Conservation (phyloP, 371 early-diverging fungal genomes). For the Neoconidiobolus thromboides region DNA sequence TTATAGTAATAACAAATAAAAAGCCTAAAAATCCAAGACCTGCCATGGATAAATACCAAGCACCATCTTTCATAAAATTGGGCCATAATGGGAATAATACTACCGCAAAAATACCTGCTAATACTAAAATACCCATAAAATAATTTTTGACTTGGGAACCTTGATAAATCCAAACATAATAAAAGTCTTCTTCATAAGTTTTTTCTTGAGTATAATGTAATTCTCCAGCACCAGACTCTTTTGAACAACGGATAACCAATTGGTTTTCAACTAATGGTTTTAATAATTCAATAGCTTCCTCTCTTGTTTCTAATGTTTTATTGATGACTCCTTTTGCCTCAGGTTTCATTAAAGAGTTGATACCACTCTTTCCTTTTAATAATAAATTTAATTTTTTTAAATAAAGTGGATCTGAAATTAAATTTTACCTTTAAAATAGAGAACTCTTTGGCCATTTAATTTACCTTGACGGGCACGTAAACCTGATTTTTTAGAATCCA, state of each 20-base stretch:
- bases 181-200: constrained; percentile 43
- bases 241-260: not conserved
- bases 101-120: constrained; percentile 62
- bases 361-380: not conserved
- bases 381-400: not conserved
- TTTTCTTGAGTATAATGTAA: not conserved
- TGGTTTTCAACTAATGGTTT: not conserved
- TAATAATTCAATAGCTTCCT: constrained; percentile 5
- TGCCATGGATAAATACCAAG: constrained; percentile 81
- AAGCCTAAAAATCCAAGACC: constrained; percentile 75
- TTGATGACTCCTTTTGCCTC: not conserved
- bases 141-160: constrained; percentile 57
- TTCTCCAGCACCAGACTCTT: not conserved
- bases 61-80: constrained; percentile 49
- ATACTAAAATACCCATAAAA: constrained; percentile 53
- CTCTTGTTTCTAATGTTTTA: not conserved
- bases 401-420: not conserved
- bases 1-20: constrained; percentile 73
- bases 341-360: not conserved
- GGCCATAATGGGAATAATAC: constrained; percentile 99
- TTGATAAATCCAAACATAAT: constrained; percentile 94
- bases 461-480: constrained; percentile 69
- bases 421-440: constrained; percentile 71
- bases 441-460: constrained; percentile 73
- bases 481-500: constrained; percentile 36